phyloP scores from a whole-genome alignment of 495 filamentous ascomycete genomes.

The Tetracladium setigerum region DNA sequence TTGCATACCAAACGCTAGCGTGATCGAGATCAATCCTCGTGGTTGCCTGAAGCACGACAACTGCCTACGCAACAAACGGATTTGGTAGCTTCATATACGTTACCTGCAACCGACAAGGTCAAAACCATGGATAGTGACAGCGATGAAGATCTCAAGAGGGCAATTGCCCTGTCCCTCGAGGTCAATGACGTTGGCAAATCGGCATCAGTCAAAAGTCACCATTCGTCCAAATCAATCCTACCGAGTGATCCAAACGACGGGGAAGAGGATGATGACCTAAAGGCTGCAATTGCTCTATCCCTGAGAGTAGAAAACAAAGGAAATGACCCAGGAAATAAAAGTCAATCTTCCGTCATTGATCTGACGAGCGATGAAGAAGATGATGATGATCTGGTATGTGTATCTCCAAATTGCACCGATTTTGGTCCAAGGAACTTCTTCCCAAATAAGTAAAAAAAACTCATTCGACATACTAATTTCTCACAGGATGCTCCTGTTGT shows the following conservation, averaged over 20 bases:
- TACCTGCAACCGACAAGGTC: too few relatives aligned
- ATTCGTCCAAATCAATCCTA: too few relatives aligned
- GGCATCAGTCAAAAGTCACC: neutral
- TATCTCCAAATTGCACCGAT: too few relatives aligned
- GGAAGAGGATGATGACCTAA: constrained; percentile 40
- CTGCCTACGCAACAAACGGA: too few relatives aligned
- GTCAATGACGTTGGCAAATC: neutral
- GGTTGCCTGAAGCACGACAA: too few relatives aligned
- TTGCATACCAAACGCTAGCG: too few relatives aligned
- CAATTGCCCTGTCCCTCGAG: constrained; percentile 44
- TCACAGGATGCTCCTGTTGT: neutral
- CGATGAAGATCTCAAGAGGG: constrained; percentile 42
- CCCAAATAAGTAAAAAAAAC: too few relatives aligned
- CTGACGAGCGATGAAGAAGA: constrained; percentile 18
- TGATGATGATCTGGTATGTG: constrained; percentile 10
- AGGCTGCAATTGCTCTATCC: constrained; percentile 46
- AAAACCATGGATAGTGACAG: constrained; percentile 15
- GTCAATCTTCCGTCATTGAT: constrained; percentile 15
- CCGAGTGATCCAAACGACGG: too few relatives aligned
- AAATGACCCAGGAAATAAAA: neutral
- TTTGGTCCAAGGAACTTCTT: too few relatives aligned
- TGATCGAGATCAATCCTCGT: too few relatives aligned
- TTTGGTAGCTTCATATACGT: too few relatives aligned
- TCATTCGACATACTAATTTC: too few relatives aligned
- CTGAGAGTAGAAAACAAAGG: constrained; percentile 17